Percentiles rank a stretch among this genome's conserved stretches.
These are phyloP conservation scores for Sonneratia alba DNA, from an alignment of 345 rosid genomes.

Conservation along the genomic window DNA sequence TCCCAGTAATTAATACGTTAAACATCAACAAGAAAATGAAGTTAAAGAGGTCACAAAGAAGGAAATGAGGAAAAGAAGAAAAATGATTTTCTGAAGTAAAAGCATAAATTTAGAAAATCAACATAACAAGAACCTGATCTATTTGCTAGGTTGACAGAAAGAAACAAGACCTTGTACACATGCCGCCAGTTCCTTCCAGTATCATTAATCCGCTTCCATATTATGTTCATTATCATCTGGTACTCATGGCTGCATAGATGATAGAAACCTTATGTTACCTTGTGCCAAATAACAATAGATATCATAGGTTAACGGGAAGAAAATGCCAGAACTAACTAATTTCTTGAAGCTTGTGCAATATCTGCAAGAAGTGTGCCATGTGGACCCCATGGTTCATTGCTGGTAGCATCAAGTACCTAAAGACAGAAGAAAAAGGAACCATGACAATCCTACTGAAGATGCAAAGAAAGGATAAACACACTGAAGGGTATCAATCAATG, in stretches of 20 bases:
- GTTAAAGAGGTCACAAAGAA: neutral
- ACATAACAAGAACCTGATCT: neutral
- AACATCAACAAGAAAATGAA: neutral
- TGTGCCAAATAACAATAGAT: neutral
- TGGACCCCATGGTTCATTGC: slow-evolving; percentile 98
- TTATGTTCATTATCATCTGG: slow-evolving; percentile 71
- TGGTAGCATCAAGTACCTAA: slow-evolving; percentile 95
- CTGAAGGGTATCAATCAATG: neutral
- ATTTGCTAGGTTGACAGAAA: neutral
- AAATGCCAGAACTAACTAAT: slow-evolving; percentile 48
- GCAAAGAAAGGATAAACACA: neutral
- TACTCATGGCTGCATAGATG: slow-evolving; percentile 67
- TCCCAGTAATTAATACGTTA: too few relatives aligned
- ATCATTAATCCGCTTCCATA: slow-evolving; percentile 86
- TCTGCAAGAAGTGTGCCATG: slow-evolving; percentile 90
- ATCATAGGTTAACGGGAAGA: neutral
- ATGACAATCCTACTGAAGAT: neutral
- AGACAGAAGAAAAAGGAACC: neutral
- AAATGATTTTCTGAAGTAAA: neutral
- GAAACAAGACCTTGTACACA: slow-evolving; percentile 66
- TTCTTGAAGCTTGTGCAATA: slow-evolving; percentile 73
- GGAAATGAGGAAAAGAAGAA: neutral
- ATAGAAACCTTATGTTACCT: neutral
- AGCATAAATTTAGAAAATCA: neutral
- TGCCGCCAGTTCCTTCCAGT: slow-evolving; percentile 98